These are phyloP conservation scores for Coemansia biformis DNA, from an alignment of 192 early-diverging fungal species.

Conservation along the genomic window DNA sequence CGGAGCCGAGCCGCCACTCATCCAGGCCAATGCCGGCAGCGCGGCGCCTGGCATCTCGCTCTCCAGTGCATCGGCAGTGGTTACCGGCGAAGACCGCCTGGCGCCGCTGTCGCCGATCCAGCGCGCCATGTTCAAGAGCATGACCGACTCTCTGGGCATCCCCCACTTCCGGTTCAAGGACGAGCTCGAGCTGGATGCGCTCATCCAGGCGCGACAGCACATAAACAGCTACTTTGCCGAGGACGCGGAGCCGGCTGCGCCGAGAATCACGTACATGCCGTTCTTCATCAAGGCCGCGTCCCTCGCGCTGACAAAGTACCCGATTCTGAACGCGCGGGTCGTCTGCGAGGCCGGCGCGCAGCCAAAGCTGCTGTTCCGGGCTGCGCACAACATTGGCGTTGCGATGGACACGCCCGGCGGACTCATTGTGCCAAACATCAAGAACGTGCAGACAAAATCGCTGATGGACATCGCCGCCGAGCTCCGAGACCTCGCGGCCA, in stretches of 20 bases:
- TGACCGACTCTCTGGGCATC: conserved; percentile 87
- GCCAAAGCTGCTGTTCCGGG: conserved; percentile 67
- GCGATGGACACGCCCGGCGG: conserved; percentile 98
- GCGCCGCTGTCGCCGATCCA: conserved; percentile 77
- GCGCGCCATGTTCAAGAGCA: conserved; percentile 94
- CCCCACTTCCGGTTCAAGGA: conserved; percentile 96
- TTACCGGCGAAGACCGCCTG: conserved; percentile 50
- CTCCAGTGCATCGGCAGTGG: conserved; percentile 15
- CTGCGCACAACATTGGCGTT: conserved; percentile 85
- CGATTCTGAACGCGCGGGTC: conserved; percentile 78
- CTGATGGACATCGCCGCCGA: conserved; percentile 88
- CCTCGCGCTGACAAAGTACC: conserved; percentile 74
- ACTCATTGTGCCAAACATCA: conserved; percentile 89
- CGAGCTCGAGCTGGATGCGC: conserved; percentile 73
- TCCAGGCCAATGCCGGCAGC: conserved; percentile 24
- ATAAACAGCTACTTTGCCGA: conserved; percentile 63
- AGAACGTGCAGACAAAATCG: conserved; percentile 79
- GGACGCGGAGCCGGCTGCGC: conserved; percentile 46
- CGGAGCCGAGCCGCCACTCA: conserved; percentile 21
- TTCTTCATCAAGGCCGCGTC: conserved; percentile 90
- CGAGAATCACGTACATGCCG: conserved; percentile 90
- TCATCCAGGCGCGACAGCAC: conserved; percentile 55
- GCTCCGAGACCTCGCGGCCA: conserved; percentile 63
- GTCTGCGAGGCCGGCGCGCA: conserved; percentile 30
- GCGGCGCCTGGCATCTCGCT: conserved; percentile 23